Evolutionary conservation across 75 land plant species (phyloP), one percentile per base, ranked within the genome.

Genomic region (Pinus albicaulis): DNA sequence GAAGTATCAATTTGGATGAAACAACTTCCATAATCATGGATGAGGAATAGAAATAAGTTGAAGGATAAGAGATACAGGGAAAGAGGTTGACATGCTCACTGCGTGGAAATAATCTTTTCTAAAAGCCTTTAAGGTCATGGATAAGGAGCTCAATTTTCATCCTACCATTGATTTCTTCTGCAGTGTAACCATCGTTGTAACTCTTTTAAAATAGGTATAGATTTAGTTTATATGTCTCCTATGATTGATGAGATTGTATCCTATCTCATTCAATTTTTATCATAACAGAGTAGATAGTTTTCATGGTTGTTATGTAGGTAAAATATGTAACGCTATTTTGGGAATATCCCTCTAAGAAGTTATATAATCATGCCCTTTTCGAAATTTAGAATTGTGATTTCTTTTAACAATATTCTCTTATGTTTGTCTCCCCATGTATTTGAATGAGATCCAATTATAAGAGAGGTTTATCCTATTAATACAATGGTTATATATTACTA

Each of bases 161-260:
- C 89, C 91, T 2, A 26, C 74, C 57, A 68, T 91, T 7, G 93
- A 91, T 73, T 91, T 87, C 60, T 86, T 82, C 81, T 91, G 93
- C 76, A 91, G 93, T 57, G 93, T 92, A 11, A 89, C 80, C 41
- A 91, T 92, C 0, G 89, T 89, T 6, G 92, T 91, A n/a, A 87
- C 92, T 58, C 44, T 91, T 41, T 76, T 91, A 5, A 91, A 86
- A 77, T 88, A 89, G 91, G 92, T 90, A 71, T 4, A 57, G 57
- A 16, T 31, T 17, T 23, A 44, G 0, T 44, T 44, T n/a, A n/a
- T 44, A 5, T 7, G 7, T 44, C 7, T 44, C 48, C 48, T 6
- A 7, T 44, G 48, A 7, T 44, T 44, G 48, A 44, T 44, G 48
- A 7, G 48, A 44, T 44, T 44, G 48, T 8, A 41, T 17, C n/a